Conservation (phyloP, 1,284 basidiomycete genomes). For the Apiotrichum siamense region DNA sequence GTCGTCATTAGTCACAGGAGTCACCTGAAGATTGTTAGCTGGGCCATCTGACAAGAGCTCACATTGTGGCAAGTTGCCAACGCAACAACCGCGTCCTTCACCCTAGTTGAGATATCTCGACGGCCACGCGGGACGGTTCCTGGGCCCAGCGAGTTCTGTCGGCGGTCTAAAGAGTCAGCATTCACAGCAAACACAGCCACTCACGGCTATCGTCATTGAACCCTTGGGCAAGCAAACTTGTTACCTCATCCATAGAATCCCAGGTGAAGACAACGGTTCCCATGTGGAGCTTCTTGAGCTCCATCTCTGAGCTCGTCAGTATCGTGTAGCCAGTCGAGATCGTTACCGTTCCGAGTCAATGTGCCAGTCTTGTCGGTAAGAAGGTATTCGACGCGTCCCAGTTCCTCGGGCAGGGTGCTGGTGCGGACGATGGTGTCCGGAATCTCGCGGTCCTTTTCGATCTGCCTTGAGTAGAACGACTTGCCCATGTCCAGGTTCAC, state of each 20-base stretch:
- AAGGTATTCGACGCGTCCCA: conserved; percentile 92
- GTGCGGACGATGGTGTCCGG: conserved; percentile 93
- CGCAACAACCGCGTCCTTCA: conserved; percentile 89
- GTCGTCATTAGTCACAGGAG: conserved; percentile 89
- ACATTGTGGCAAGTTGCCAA: conserved; percentile 96
- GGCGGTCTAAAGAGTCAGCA: conserved; percentile 12
- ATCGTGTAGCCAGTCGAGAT: background rate
- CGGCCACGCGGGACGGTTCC: conserved; percentile 64
- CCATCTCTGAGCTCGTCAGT: conserved; percentile 68
- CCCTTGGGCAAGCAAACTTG: conserved; percentile 73
- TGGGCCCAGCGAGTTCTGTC: conserved; percentile 34
- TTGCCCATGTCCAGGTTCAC: conserved; percentile 99
- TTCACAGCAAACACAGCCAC: background rate
- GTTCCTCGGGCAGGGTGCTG: conserved; percentile 91
- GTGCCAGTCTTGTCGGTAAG: conserved; percentile 98
- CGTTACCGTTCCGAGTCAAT: conserved; percentile 87
- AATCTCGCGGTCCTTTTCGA: conserved; percentile 89
- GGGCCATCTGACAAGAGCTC: conserved; percentile 26
- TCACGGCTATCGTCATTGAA: conserved; percentile 55
- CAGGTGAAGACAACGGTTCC: conserved; percentile 95
- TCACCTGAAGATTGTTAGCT: conserved; percentile 60
- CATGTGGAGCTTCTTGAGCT: conserved; percentile 97
- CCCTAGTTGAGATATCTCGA: conserved; percentile 88
- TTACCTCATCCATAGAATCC: conserved; percentile 97
- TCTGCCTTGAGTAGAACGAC: conserved; percentile 92